Conservation (phyloP, 768 basidiomycete genomes). For the Trametes coccinea region DNA sequence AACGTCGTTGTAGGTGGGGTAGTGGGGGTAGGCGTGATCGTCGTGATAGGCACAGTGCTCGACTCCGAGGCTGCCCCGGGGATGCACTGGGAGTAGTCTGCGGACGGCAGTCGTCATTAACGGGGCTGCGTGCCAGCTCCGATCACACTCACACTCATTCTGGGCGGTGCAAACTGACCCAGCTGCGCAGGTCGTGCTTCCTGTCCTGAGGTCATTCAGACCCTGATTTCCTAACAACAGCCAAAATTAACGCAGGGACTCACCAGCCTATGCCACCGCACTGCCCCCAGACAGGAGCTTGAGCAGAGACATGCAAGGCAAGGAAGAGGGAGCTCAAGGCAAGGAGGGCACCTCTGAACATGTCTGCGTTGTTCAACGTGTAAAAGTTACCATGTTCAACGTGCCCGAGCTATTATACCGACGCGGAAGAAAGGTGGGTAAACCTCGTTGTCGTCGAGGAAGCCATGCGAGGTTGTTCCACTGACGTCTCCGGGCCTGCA, state of each 20-base stretch:
- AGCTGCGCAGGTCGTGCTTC: slow-evolving; percentile 26
- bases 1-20: slow-evolving; percentile 35
- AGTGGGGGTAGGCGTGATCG: slow-evolving; percentile 27
- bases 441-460: slow-evolving; percentile 10
- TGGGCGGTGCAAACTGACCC: slow-evolving; percentile 26
- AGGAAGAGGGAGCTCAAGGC: slow-evolving; percentile 11
- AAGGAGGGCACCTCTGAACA: slow-evolving; percentile 5
- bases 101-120: slow-evolving; percentile 3
- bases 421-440: slow-evolving; percentile 16
- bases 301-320: slow-evolving; percentile 20
- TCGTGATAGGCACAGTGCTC: slow-evolving; percentile 22
- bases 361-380: slow-evolving; percentile 4
- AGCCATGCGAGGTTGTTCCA: slow-evolving; percentile 20
- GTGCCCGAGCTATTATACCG: slow-evolving; percentile 3
- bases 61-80: slow-evolving; percentile 35
- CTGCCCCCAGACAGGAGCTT: slow-evolving; percentile 28
- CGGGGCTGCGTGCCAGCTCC: slow-evolving; percentile 6
- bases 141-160: slow-evolving; percentile 25
- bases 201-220: slow-evolving; percentile 22
- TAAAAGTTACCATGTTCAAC: background rate
- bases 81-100: slow-evolving; percentile 58
- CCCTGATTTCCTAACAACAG: background rate
- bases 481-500: background rate
- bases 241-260: slow-evolving; percentile 1
- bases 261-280: slow-evolving; percentile 33